phyloP scores from a whole-genome alignment of 164 flowering plant genomes.

The Chimonanthus praecox region DNA sequence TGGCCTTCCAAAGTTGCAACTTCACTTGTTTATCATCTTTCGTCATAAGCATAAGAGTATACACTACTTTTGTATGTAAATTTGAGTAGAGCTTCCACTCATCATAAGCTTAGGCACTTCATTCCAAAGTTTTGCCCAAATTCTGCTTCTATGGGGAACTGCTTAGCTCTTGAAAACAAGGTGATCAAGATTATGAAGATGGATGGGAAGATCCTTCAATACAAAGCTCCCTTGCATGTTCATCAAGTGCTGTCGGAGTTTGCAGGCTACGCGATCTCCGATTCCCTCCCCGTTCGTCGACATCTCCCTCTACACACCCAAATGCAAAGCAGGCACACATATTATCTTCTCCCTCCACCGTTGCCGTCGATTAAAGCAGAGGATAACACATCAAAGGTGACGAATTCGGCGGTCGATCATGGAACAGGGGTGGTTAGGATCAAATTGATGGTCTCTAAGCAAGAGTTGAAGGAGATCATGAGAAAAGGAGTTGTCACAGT shows the following conservation, averaged over 20 bases:
- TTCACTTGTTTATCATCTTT: background rate
- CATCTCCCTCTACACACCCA: slow-evolving; percentile 35
- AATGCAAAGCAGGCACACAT: slow-evolving; percentile 32
- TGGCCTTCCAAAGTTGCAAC: slow-evolving; percentile 3
- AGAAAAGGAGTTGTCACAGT: slow-evolving; percentile 36
- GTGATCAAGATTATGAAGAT: slow-evolving; percentile 45
- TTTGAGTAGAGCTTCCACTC: background rate
- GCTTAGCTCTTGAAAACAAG: slow-evolving; percentile 41
- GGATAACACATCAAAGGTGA: slow-evolving; percentile 24
- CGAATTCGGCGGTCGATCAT: slow-evolving; percentile 15
- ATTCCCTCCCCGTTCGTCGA: slow-evolving; percentile 22
- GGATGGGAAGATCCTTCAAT: slow-evolving; percentile 57
- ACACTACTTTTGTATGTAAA: too few species aligned
- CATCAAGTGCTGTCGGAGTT: slow-evolving; percentile 46
- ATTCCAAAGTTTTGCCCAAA: background rate
- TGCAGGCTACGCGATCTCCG: slow-evolving; percentile 37
- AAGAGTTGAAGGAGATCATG: slow-evolving; percentile 54
- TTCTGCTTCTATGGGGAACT: slow-evolving; percentile 57
- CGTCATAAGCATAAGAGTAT: too few species aligned
- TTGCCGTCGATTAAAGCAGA: slow-evolving; percentile 5
- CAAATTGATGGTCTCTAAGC: slow-evolving; percentile 58
- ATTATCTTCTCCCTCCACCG: slow-evolving; percentile 51
- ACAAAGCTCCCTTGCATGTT: slow-evolving; percentile 41
- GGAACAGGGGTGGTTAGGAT: slow-evolving; percentile 38
- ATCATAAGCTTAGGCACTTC: background rate